Percentiles rank a stretch among this genome's conserved stretches.
These are phyloP conservation scores for Bacidia rubella DNA, from an alignment of 495 filamentous ascomycete genomes.

Conservation along the genomic window DNA sequence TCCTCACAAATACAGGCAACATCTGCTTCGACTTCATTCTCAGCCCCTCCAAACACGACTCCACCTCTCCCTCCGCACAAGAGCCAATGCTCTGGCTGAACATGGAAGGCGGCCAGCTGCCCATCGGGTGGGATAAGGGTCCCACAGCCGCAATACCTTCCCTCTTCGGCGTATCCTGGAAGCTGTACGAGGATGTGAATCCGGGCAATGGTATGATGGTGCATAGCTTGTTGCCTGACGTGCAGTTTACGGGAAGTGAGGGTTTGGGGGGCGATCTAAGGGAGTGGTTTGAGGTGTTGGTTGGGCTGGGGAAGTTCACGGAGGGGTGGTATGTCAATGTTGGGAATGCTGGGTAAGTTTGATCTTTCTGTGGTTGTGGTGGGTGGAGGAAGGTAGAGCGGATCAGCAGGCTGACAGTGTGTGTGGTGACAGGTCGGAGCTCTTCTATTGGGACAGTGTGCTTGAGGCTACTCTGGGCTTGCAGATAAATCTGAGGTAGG, in stretches of 20 bases:
- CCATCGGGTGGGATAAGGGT: constrained; percentile 24
- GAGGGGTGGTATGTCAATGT: constrained; percentile 24
- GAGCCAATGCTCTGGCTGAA: constrained; percentile 32
- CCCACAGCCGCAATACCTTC: constrained; percentile 19
- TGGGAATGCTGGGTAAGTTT: constrained; percentile 26
- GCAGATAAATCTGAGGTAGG: constrained; percentile 20
- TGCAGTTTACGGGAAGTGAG: constrained; percentile 26
- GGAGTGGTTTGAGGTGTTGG: constrained; percentile 27
- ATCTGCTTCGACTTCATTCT: constrained; percentile 30
- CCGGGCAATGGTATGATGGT: constrained; percentile 26
- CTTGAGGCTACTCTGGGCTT: constrained; percentile 21
- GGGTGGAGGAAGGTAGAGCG: background rate
- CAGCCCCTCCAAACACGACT: constrained; percentile 22
- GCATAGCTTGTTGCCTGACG: constrained; percentile 23
- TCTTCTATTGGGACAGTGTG: constrained; percentile 25
- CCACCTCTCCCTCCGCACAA: constrained; percentile 20
- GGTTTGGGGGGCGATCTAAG: constrained; percentile 26
- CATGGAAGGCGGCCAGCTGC: constrained; percentile 27
- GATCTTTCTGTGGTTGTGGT: background rate
- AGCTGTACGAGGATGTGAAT: constrained; percentile 26
- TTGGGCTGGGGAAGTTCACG: constrained; percentile 19
- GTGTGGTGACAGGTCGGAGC: constrained; percentile 24
- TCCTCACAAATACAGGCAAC: constrained; percentile 15
- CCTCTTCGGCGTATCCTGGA: constrained; percentile 27
- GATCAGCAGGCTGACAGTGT: background rate